phyloP scores from a whole-genome alignment of 2,329 filamentous ascomycete species.

The Westerdykella aurantiaca region DNA sequence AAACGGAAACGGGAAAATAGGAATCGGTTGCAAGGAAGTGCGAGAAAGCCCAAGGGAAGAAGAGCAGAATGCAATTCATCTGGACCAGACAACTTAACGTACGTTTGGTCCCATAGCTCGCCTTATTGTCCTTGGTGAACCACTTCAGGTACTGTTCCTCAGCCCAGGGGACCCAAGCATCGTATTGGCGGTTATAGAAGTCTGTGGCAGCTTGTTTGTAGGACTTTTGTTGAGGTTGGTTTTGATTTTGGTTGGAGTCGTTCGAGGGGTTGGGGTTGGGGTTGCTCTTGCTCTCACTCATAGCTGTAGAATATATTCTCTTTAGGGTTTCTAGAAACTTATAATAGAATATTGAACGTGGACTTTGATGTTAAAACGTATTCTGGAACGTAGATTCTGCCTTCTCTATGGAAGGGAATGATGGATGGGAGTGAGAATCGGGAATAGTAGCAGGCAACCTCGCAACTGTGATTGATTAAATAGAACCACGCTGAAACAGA shows the following conservation, averaged over 20 bases:
- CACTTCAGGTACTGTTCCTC: slow-evolving; percentile 67
- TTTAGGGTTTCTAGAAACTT: too few relatives aligned
- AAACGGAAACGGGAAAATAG: too few relatives aligned
- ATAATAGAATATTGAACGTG: too few relatives aligned
- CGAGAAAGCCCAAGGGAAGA: slow-evolving; percentile 1
- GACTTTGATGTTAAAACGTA: too few relatives aligned
- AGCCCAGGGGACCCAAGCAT: slow-evolving; percentile 70
- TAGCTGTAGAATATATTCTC: too few relatives aligned
- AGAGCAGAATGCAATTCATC: not conserved
- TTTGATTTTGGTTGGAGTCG: not conserved
- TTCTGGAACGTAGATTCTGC: too few relatives aligned
- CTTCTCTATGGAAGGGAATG: too few relatives aligned
- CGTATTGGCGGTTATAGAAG: slow-evolving; percentile 66
- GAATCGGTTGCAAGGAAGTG: not conserved
- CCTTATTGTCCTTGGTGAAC: slow-evolving; percentile 74
- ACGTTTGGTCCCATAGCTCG: slow-evolving; percentile 66
- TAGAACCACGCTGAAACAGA: too few relatives aligned
- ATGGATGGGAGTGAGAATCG: too few relatives aligned
- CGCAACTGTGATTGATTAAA: too few relatives aligned
- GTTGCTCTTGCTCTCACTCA: not conserved
- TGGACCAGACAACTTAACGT: slow-evolving; percentile 13
- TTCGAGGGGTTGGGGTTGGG: not conserved
- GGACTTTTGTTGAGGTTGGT: slow-evolving; percentile 13
- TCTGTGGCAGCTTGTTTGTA: slow-evolving; percentile 34
- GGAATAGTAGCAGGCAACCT: too few relatives aligned